These are phyloP conservation scores for Fusarium cicatricum DNA, from an alignment of 2,329 filamentous ascomycete species.

Conservation along the genomic window DNA sequence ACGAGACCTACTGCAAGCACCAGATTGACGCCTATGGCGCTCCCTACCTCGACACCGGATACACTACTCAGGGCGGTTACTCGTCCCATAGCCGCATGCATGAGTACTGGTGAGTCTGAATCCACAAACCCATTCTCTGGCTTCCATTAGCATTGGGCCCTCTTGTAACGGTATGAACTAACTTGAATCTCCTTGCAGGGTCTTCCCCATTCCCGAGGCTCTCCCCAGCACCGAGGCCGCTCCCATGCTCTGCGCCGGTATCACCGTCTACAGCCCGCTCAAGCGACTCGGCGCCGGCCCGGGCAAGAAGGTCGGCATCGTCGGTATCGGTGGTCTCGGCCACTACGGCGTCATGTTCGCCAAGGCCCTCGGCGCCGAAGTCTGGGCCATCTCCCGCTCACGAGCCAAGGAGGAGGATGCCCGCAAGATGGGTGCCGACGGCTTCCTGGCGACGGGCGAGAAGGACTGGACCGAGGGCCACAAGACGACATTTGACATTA, in stretches of 20 bases:
- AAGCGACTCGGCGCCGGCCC: conserved; percentile 78
- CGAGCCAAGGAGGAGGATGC: conserved; percentile 69
- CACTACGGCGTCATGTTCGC: conserved; percentile 77
- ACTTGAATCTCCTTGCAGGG: conserved; percentile 49
- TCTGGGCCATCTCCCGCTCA: conserved; percentile 68
- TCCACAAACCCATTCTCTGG: background rate
- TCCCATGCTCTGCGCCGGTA: conserved; percentile 85
- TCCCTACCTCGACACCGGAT: conserved; percentile 59
- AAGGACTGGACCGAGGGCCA: conserved; percentile 65
- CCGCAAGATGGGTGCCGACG: conserved; percentile 65
- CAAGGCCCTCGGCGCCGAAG: conserved; percentile 70
- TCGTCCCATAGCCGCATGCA: conserved; percentile 48
- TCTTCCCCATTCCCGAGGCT: conserved; percentile 78
- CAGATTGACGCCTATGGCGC: conserved; percentile 59
- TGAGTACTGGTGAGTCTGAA: conserved; percentile 56
- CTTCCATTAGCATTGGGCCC: background rate
- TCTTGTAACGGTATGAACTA: background rate
- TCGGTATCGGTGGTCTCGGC: conserved; percentile 76
- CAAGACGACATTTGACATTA: conserved; percentile 75
- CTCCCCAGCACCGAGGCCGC: conserved; percentile 70
- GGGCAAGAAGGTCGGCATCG: conserved; percentile 80
- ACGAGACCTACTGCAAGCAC: conserved; percentile 52
- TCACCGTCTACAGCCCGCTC: conserved; percentile 82
- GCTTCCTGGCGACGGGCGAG: conserved; percentile 66
- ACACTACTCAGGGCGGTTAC: conserved; percentile 67